Conservation (phyloP, 495 filamentous ascomycete genomes). For the Sabuloglossum arenarium region DNA sequence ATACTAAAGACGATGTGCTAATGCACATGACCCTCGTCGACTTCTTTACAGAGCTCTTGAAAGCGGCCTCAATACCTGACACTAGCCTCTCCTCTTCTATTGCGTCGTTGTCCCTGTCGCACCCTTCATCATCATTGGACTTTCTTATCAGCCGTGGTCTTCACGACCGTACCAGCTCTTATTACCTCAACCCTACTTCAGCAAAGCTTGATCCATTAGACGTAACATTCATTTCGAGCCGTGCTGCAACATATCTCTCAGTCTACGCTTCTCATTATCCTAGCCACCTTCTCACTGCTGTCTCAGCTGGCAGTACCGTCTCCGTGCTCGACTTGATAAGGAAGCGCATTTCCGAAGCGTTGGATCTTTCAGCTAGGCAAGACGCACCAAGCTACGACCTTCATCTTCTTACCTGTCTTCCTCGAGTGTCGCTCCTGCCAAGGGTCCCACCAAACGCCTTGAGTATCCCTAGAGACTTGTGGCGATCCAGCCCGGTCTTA, state of each 20-base stretch:
- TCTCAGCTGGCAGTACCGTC: neutral
- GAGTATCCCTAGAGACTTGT: neutral
- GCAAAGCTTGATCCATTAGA: constrained; percentile 27
- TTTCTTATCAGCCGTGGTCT: constrained; percentile 31
- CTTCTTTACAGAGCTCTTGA: constrained; percentile 48
- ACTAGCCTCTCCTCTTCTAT: neutral
- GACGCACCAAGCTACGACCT: constrained; percentile 31
- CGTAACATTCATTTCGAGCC: constrained; percentile 27
- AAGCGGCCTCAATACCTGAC: constrained; percentile 11
- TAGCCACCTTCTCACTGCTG: constrained; percentile 29
- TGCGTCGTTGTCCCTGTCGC: neutral
- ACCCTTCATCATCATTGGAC: constrained; percentile 27
- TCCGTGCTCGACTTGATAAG: constrained; percentile 20
- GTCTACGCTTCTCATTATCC: constrained; percentile 34
- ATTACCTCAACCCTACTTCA: constrained; percentile 28
- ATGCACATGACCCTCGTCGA: constrained; percentile 64
- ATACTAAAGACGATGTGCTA: constrained; percentile 43
- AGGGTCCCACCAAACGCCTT: constrained; percentile 10
- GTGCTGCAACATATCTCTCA: constrained; percentile 34
- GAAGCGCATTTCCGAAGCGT: constrained; percentile 21
- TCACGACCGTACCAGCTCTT: constrained; percentile 27
- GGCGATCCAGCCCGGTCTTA: constrained; percentile 24
- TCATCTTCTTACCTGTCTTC: constrained; percentile 33
- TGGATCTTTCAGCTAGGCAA: constrained; percentile 21
- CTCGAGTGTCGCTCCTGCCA: constrained; percentile 31